Conservation (phyloP, 371 early-diverging fungal genomes). For the Mucor velutinosus region DNA sequence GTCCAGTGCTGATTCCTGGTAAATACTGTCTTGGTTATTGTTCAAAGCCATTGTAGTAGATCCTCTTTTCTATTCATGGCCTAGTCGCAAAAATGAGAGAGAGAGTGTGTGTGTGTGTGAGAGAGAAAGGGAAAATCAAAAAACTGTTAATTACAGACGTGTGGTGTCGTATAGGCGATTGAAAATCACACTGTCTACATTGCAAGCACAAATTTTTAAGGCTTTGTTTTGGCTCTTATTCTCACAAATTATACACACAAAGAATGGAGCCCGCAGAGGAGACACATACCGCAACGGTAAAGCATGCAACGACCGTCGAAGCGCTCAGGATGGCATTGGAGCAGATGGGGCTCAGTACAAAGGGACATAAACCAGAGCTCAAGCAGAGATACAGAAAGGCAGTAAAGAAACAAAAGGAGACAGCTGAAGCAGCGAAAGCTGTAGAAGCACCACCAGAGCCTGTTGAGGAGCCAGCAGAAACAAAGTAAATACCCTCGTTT, state of each 20-base stretch:
- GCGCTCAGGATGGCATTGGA: slow-evolving; percentile 46
- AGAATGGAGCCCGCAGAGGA: not conserved
- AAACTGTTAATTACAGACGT: not conserved
- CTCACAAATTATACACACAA: not conserved
- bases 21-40: slow-evolving; percentile 3
- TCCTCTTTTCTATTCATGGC: slow-evolving; percentile 1
- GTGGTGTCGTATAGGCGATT: not conserved
- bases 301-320: slow-evolving; percentile 40
- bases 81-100: not conserved
- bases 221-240: not conserved
- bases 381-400: slow-evolving; percentile 55
- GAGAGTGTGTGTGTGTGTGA: too few relatives aligned
- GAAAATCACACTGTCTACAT: not conserved
- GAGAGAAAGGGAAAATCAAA: not conserved
- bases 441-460: not conserved
- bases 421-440: not conserved
- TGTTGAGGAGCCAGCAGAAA: not conserved
- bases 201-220: not conserved
- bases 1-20: slow-evolving; percentile 3
- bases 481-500: not conserved
- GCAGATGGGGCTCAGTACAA: slow-evolving; percentile 47
- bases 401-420: slow-evolving; percentile 34
- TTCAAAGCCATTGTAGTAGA: not conserved
- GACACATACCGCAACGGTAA: not conserved
- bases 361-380: slow-evolving; percentile 53